Evolutionary conservation across 148 eudicot genomes (phyloP).

Genomic region (Chenopodium album): DNA sequence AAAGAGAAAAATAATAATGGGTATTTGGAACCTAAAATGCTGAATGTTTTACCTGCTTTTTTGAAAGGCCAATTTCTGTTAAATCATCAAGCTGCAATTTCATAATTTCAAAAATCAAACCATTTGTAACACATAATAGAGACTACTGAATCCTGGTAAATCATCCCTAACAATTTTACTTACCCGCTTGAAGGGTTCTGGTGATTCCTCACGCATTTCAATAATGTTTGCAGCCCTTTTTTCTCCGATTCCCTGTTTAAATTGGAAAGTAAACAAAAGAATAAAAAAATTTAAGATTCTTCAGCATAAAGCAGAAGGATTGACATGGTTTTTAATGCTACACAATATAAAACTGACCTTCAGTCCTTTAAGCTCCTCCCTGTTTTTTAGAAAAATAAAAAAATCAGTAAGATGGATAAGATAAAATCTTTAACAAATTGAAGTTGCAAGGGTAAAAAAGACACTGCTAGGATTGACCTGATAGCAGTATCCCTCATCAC

Average conservation of each 20-base stretch:
- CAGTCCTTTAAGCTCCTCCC: constrained; percentile 73
- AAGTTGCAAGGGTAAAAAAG: background rate
- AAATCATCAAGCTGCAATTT: constrained; percentile 72
- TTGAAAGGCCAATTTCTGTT: constrained; percentile 70
- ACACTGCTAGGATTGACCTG: no score
- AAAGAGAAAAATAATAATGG: no score
- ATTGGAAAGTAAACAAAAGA: background rate
- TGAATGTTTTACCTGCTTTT: constrained; percentile 49
- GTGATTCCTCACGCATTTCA: constrained; percentile 70
- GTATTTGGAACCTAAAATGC: background rate
- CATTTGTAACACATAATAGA: background rate
- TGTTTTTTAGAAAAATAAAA: constrained; percentile 17
- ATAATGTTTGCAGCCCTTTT: constrained; percentile 71
- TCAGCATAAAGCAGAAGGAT: no score
- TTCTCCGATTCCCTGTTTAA: constrained; percentile 70
- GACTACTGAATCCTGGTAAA: background rate
- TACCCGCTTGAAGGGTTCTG: constrained; percentile 72
- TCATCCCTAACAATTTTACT: constrained; percentile 7
- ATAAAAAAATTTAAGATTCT: no score
- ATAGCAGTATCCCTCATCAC: no score
- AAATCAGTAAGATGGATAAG: background rate
- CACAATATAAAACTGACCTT: constrained; percentile 40
- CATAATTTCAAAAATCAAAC: background rate
- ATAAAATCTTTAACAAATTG: background rate
- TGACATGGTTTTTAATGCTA: background rate